These are phyloP conservation scores for Cordyceps fumosorosea DNA, from an alignment of 2,329 filamentous ascomycete species.

Conservation along the genomic window DNA sequence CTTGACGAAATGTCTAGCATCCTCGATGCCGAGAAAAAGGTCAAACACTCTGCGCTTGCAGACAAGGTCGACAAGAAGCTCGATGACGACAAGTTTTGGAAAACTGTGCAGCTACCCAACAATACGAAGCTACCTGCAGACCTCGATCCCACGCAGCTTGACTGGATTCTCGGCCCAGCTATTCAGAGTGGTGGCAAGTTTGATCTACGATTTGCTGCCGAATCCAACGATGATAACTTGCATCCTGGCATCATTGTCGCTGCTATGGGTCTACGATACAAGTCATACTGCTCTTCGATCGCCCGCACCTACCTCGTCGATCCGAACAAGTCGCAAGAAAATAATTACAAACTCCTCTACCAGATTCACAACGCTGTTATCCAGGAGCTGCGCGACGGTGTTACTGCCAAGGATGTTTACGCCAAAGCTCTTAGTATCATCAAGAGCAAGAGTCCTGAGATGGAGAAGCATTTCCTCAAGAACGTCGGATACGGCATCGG, in stretches of 20 bases:
- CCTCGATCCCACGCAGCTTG: conserved; percentile 81
- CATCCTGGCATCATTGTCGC: conserved; percentile 92
- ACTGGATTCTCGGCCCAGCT: conserved; percentile 87
- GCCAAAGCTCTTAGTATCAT: conserved; percentile 75
- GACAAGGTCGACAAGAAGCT: conserved; percentile 86
- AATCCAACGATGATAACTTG: conserved; percentile 73
- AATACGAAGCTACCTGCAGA: conserved; percentile 74
- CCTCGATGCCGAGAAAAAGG: conserved; percentile 93
- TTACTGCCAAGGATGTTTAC: conserved; percentile 83
- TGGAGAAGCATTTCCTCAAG: conserved; percentile 92
- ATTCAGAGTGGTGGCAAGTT: conserved; percentile 96
- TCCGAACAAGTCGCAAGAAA: conserved; percentile 92
- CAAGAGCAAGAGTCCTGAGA: conserved; percentile 84
- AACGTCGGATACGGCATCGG: conserved; percentile 89
- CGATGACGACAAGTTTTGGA: conserved; percentile 91
- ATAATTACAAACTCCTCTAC: conserved; percentile 83
- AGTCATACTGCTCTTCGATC: conserved; percentile 89
- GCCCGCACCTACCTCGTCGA: conserved; percentile 94
- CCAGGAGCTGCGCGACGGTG: conserved; percentile 84
- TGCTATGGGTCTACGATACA: conserved; percentile 86
- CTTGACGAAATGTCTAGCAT: conserved; percentile 97
- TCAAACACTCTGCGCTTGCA: conserved; percentile 81
- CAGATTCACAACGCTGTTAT: conserved; percentile 83
- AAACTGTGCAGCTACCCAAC: conserved; percentile 62
- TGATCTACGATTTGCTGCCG: conserved; percentile 73